Conservation (phyloP, 2,329 filamentous ascomycete species). For the Hypoxylon sp. region DNA sequence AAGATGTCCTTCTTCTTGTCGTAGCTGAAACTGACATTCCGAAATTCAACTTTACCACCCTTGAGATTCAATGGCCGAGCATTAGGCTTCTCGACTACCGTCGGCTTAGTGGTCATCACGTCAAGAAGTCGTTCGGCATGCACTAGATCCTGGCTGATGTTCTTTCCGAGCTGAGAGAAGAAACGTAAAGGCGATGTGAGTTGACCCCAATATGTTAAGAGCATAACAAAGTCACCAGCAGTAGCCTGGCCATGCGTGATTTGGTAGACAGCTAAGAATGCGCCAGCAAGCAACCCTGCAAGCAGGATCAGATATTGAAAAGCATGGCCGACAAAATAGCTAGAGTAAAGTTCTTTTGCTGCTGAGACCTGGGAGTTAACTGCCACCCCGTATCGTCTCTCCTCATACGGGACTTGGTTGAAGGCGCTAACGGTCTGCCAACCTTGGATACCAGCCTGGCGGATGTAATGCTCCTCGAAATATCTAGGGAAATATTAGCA, state of each 20-base stretch:
- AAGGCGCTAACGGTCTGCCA: slow-evolving; percentile 73
- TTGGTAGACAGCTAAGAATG: slow-evolving; percentile 74
- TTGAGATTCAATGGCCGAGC: slow-evolving; percentile 66
- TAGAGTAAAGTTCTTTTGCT: slow-evolving; percentile 59
- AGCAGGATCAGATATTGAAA: slow-evolving; percentile 76
- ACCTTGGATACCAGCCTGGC: slow-evolving; percentile 69
- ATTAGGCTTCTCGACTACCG: slow-evolving; percentile 66
- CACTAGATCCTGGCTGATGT: slow-evolving; percentile 69
- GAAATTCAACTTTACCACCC: slow-evolving; percentile 69
- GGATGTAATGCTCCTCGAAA: slow-evolving; percentile 69
- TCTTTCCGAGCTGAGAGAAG: slow-evolving; percentile 72
- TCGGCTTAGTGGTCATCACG: slow-evolving; percentile 71
- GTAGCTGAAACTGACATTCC: slow-evolving; percentile 70
- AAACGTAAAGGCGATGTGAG: slow-evolving; percentile 79
- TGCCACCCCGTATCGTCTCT: slow-evolving; percentile 67
- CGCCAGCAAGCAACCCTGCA: slow-evolving; percentile 76
- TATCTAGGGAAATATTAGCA: slow-evolving; percentile 49
- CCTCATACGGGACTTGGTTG: slow-evolving; percentile 71
- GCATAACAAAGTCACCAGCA: slow-evolving; percentile 77
- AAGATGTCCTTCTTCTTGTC: slow-evolving; percentile 72
- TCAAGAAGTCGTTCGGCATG: slow-evolving; percentile 71
- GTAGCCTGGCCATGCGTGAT: slow-evolving; percentile 73
- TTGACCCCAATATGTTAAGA: slow-evolving; percentile 82
- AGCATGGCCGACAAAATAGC: slow-evolving; percentile 67
- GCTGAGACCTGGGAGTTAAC: slow-evolving; percentile 60